Percentiles rank a stretch among this genome's conserved stretches.
phyloP scores from a whole-genome alignment of 805 yeast species.

The Novakomyces olei region DNA sequence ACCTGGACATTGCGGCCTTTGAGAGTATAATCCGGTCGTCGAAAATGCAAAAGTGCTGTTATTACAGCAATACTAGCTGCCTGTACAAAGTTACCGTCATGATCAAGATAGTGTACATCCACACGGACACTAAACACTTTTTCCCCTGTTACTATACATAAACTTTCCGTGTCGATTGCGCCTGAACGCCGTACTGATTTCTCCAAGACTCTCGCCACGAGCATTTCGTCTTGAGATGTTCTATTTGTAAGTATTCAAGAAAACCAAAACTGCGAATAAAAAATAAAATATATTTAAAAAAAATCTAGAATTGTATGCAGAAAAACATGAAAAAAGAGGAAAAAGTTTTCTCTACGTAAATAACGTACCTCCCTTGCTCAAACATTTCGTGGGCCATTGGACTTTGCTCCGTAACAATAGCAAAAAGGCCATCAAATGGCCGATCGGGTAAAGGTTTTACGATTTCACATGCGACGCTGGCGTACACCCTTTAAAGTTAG shows the following conservation, averaged over 20 bases:
- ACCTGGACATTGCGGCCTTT: slow-evolving; percentile 14
- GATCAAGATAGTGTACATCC: slow-evolving; percentile 69
- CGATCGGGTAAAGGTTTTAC: slow-evolving; percentile 68
- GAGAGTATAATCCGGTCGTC: slow-evolving; percentile 63
- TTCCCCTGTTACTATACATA: slow-evolving; percentile 77
- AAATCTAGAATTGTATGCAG: background rate
- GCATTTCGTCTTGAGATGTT: slow-evolving; percentile 57
- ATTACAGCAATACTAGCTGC: slow-evolving; percentile 78
- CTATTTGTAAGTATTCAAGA: slow-evolving; percentile 19
- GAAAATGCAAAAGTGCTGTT: slow-evolving; percentile 63
- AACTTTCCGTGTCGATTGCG: slow-evolving; percentile 72
- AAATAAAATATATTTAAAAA: background rate
- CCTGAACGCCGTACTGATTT: slow-evolving; percentile 79
- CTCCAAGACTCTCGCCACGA: slow-evolving; percentile 65
- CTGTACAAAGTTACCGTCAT: slow-evolving; percentile 85
- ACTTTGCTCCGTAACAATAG: slow-evolving; percentile 63
- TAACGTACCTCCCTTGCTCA: slow-evolving; percentile 22
- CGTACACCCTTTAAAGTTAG: slow-evolving; percentile 26
- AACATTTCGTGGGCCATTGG: slow-evolving; percentile 79
- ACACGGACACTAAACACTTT: slow-evolving; percentile 84
- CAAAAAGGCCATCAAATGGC: slow-evolving; percentile 80
- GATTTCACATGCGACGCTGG: slow-evolving; percentile 53
- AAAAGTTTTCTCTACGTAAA: background rate
- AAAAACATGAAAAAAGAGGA: background rate
- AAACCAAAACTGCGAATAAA: background rate